Percentiles rank a stretch among this genome's conserved stretches.
Evolutionary conservation across 805 yeast genomes (phyloP).

Genomic region (Saccharomycopsis guyanensis): DNA sequence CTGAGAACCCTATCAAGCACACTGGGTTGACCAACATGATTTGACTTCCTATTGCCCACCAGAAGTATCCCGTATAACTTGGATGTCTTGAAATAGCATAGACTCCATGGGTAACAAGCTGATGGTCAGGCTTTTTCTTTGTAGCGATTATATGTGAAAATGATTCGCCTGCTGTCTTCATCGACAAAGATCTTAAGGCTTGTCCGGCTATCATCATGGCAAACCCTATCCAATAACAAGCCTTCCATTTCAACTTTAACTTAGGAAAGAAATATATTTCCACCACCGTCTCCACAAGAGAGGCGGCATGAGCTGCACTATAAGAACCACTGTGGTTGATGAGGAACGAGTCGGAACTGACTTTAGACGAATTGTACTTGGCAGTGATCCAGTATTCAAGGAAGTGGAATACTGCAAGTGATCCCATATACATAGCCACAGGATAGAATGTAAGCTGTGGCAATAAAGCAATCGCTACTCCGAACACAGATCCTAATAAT

Average conservation of each 20-base stretch:
- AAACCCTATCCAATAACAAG: conserved; percentile 39
- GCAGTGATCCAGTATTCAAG: conserved; percentile 81
- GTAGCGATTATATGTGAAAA: conserved; percentile 75
- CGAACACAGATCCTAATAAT: conserved; percentile 36
- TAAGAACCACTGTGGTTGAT: conserved; percentile 58
- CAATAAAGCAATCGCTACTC: conserved; percentile 26
- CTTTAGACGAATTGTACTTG: conserved; percentile 55
- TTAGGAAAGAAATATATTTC: conserved; percentile 37
- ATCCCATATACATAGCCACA: conserved; percentile 41
- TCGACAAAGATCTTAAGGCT: conserved; percentile 58
- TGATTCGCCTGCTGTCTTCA: conserved; percentile 81
- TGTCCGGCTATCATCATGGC: conserved; percentile 54
- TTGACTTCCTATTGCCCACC: conserved; percentile 92
- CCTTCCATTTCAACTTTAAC: conserved; percentile 24
- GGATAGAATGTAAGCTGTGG: conserved; percentile 28
- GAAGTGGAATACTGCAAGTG: conserved; percentile 63
- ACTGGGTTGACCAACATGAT: conserved; percentile 60
- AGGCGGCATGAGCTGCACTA: conserved; percentile 45
- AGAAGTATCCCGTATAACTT: conserved; percentile 81
- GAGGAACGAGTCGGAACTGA: conserved; percentile 62
- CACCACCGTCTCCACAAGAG: conserved; percentile 42
- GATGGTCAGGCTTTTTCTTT: conserved; percentile 46
- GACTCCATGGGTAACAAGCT: conserved; percentile 65
- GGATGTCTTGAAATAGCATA: conserved; percentile 75
- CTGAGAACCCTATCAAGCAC: conserved; percentile 43